A percentile compares a stretch with the other conserved stretches of the same genome.
Evolutionary conservation across 129 eudicot species (phyloP).

Genomic region (Flaveria ramosissima): DNA sequence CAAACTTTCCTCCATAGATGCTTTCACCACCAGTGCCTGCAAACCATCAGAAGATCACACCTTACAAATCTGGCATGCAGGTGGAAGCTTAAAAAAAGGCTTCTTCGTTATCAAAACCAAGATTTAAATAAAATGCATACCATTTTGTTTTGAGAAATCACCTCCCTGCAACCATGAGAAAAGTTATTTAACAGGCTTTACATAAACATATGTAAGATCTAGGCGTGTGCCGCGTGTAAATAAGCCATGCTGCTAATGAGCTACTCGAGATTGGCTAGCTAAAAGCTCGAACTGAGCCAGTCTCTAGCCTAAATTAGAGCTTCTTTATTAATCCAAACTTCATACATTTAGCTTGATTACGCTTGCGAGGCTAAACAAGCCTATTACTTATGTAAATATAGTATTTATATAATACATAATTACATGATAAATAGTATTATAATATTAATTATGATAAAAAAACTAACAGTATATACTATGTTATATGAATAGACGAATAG

Average conservation of each 20-base stretch:
- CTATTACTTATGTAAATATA: too few species aligned
- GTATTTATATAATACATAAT: too few species aligned
- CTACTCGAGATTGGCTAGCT: not conserved
- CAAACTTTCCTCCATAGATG: conserved; percentile 95
- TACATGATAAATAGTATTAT: too few species aligned
- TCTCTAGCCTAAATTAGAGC: not conserved
- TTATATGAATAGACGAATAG: too few species aligned
- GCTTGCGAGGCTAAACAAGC: too few species aligned
- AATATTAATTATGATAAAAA: too few species aligned
- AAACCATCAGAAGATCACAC: conserved; percentile 73
- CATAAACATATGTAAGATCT: not conserved
- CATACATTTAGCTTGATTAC: not conserved
- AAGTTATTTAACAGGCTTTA: conserved; percentile 7
- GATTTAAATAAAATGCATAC: conserved; percentile 60
- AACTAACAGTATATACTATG: too few species aligned
- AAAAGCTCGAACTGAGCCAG: not conserved
- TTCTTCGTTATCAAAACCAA: conserved; percentile 47
- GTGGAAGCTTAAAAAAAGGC: conserved; percentile 48
- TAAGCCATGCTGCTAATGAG: not conserved
- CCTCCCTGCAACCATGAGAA: conserved; percentile 76
- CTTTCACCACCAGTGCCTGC: conserved; percentile 99
- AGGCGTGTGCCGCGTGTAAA: too few species aligned
- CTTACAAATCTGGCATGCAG: conserved; percentile 61
- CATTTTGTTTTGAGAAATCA: conserved; percentile 91
- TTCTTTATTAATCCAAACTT: not conserved